phyloP scores from a whole-genome alignment of 1,284 basidiomycete genomes.

The Caloboletus firmus region DNA sequence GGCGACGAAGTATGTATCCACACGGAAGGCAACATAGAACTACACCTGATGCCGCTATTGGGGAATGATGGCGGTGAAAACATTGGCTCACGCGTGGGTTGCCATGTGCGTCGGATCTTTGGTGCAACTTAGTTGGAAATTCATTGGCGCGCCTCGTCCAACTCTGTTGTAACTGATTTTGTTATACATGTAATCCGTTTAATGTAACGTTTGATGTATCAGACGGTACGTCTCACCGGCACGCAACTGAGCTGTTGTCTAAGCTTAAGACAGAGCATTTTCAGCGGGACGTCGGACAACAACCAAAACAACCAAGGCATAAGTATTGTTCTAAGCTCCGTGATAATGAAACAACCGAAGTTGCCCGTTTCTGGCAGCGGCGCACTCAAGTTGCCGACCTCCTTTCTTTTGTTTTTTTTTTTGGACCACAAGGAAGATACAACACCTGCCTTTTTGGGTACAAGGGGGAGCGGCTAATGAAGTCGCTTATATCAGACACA shows the following conservation, averaged over 20 bases:
- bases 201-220: not conserved
- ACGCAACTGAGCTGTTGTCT: constrained; percentile 18
- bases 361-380: not conserved
- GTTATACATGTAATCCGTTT: not conserved
- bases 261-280: not conserved
- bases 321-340: constrained; percentile 7
- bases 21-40: constrained; percentile 23
- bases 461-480: constrained; percentile 18
- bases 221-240: not conserved
- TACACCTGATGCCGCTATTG: constrained; percentile 19
- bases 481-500: constrained; percentile 6
- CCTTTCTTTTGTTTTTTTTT: constrained; percentile 32
- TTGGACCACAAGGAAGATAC: constrained; percentile 22
- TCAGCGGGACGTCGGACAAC: not conserved
- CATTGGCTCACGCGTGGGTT: constrained; percentile 24
- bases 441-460: constrained; percentile 34
- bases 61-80: constrained; percentile 10
- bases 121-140: constrained; percentile 5
- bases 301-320: not conserved
- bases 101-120: constrained; percentile 33
- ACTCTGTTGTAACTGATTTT: constrained; percentile 7
- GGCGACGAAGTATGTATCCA: constrained; percentile 34
- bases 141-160: constrained; percentile 10
- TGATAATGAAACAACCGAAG: constrained; percentile 14
- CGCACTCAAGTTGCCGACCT: constrained; percentile 10